Conservation (phyloP, 2,329 filamentous ascomycete species). For the Cyphellophora europaea region DNA sequence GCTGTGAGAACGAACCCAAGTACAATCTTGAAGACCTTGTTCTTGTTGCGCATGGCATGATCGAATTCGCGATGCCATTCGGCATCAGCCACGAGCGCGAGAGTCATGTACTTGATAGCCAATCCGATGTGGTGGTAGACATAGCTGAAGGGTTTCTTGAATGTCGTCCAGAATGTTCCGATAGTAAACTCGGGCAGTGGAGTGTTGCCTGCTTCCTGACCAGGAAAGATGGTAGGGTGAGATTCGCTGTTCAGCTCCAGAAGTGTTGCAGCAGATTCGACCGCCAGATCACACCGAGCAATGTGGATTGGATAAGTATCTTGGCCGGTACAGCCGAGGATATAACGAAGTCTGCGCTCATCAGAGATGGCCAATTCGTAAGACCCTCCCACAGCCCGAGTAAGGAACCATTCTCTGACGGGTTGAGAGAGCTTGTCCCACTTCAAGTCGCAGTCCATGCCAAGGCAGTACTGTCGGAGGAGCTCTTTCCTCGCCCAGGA, state of each 20-base stretch:
- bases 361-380: slow-evolving; percentile 23
- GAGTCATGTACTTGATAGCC: slow-evolving; percentile 39
- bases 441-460: slow-evolving; percentile 39
- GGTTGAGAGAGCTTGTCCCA: slow-evolving; percentile 42
- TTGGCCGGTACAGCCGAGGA: not conserved
- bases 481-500: slow-evolving; percentile 35
- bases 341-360: not conserved
- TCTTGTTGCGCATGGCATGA: slow-evolving; percentile 30
- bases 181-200: not conserved
- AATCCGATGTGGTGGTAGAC: slow-evolving; percentile 34
- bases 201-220: not conserved
- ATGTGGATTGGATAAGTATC: slow-evolving; percentile 26
- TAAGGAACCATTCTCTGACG: slow-evolving; percentile 37
- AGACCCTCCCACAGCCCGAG: slow-evolving; percentile 35
- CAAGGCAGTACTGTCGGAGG: slow-evolving; percentile 38
- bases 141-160: slow-evolving; percentile 28
- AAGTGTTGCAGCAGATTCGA: slow-evolving; percentile 20
- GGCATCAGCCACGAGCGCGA: slow-evolving; percentile 42
- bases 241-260: not conserved
- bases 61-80: slow-evolving; percentile 43
- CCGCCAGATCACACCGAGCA: slow-evolving; percentile 40
- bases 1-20: slow-evolving; percentile 32
- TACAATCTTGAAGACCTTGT: slow-evolving; percentile 26
- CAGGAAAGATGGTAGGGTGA: slow-evolving; percentile 1
- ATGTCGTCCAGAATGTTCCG: not conserved